Evolutionary conservation across 2,329 filamentous ascomycete genomes (phyloP).

Genomic region (Sodiomyces alkalinus): DNA sequence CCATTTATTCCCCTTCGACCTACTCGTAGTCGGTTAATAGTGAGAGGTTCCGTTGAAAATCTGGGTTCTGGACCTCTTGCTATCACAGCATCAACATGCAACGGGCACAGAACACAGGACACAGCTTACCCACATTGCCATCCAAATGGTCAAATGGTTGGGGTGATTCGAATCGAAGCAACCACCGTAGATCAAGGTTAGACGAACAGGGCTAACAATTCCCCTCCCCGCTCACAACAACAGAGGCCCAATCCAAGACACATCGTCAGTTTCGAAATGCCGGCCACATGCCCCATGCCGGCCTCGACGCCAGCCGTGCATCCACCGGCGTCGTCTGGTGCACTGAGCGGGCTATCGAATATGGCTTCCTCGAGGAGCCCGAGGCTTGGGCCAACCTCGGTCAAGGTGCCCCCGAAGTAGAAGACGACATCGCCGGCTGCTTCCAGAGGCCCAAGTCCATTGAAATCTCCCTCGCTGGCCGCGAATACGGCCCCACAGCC

Average conservation of each 20-base stretch:
- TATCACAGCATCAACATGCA: no score
- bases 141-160: no score
- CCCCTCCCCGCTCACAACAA: no score
- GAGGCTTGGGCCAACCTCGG: conserved; percentile 83
- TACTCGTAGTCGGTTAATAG: no score
- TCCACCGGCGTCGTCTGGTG: conserved; percentile 94
- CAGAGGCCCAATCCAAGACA: conserved; percentile 72
- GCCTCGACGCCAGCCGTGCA: conserved; percentile 73
- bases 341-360: conserved; percentile 72
- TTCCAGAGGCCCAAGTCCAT: conserved; percentile 70
- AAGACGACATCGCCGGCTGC: conserved; percentile 81
- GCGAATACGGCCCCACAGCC: conserved; percentile 88
- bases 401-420: conserved; percentile 86
- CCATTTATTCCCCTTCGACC: conserved; percentile 1
- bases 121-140: no score
- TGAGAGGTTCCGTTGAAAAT: no score
- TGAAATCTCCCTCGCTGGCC: conserved; percentile 59
- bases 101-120: no score
- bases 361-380: conserved; percentile 74
- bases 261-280: conserved; percentile 81
- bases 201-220: no score
- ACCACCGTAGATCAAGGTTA: no score
- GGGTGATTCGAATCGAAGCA: no score
- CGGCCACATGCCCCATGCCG: conserved; percentile 79
- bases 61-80: no score